Conservation (phyloP, 1,284 basidiomycete genomes). For the Phellinidium pouzarii region DNA sequence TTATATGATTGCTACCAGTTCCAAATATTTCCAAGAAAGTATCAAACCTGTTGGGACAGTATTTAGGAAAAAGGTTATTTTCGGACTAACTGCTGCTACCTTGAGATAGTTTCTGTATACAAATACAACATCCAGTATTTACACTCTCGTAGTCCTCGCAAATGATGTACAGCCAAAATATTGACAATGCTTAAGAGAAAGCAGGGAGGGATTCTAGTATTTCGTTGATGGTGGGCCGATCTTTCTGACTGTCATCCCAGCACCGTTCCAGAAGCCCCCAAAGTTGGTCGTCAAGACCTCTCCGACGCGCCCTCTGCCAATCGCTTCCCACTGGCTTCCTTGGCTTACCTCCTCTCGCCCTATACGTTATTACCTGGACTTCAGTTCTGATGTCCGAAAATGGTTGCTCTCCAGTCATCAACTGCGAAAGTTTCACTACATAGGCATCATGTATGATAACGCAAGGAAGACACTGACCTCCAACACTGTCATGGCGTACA, state of each 20-base stretch:
- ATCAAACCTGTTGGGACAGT: no score
- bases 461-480: slow-evolving; percentile 32
- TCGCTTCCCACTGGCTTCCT: not conserved
- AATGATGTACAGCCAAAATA: slow-evolving; percentile 18
- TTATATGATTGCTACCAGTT: no score
- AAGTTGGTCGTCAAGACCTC: slow-evolving; percentile 8
- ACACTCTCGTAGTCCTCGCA: no score
- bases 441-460: not conserved
- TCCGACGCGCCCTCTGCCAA: not conserved
- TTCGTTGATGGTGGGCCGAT: slow-evolving; percentile 5
- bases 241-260: slow-evolving; percentile 4
- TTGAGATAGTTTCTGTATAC: no score
- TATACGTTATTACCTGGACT: not conserved
- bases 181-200: no score
- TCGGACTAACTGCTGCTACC: no score
- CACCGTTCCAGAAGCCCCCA: slow-evolving; percentile 11
- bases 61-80: no score
- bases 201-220: not conserved
- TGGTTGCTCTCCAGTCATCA: not conserved
- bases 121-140: no score
- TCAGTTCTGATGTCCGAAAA: not conserved
- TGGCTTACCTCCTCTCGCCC: not conserved
- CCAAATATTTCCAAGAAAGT: no score
- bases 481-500: slow-evolving; percentile 48
- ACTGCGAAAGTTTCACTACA: not conserved